Conservation (phyloP, 768 basidiomycete species). For the Mycena rebaudengoi region DNA sequence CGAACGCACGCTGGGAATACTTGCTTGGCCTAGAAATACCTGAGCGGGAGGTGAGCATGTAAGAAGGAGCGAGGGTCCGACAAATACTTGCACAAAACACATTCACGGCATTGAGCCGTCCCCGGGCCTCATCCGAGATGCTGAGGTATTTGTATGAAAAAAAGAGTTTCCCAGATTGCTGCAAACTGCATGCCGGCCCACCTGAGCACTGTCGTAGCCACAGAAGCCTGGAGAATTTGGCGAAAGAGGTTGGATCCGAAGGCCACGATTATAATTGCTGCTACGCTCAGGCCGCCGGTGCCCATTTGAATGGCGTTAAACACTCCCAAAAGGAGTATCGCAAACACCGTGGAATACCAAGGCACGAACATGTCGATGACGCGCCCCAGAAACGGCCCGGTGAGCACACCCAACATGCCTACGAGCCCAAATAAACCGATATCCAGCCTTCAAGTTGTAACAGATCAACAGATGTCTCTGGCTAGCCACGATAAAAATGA, state of each 20-base stretch:
- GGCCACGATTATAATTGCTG: constrained; percentile 72
- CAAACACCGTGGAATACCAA: constrained; percentile 77
- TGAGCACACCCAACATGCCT: constrained; percentile 75
- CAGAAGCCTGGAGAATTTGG: constrained; percentile 75
- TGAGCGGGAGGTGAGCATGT: constrained; percentile 21
- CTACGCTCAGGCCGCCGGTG: constrained; percentile 75
- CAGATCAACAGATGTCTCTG: too few relatives aligned
- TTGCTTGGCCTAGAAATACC: constrained; percentile 87
- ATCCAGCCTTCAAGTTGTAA: constrained; percentile 44
- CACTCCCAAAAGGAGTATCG: constrained; percentile 55
- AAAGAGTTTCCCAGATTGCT: constrained; percentile 1
- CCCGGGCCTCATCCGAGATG: constrained; percentile 57
- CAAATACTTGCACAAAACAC: constrained; percentile 66
- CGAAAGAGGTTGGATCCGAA: constrained; percentile 75
- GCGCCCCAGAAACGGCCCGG: constrained; percentile 75
- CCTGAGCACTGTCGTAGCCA: constrained; percentile 68
- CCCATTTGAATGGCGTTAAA: constrained; percentile 72
- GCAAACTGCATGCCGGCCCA: constrained; percentile 30
- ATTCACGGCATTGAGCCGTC: constrained; percentile 80
- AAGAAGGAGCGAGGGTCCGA: neutral
- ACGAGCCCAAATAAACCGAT: constrained; percentile 82
- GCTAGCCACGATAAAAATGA: neutral
- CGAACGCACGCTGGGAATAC: constrained; percentile 40
- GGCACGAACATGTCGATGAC: constrained; percentile 77
- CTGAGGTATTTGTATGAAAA: constrained; percentile 32